Evolutionary conservation across 1,284 basidiomycete species (phyloP), one percentile per base, ranked within the genome.

Genomic region (Apiotrichum montevideense): DNA sequence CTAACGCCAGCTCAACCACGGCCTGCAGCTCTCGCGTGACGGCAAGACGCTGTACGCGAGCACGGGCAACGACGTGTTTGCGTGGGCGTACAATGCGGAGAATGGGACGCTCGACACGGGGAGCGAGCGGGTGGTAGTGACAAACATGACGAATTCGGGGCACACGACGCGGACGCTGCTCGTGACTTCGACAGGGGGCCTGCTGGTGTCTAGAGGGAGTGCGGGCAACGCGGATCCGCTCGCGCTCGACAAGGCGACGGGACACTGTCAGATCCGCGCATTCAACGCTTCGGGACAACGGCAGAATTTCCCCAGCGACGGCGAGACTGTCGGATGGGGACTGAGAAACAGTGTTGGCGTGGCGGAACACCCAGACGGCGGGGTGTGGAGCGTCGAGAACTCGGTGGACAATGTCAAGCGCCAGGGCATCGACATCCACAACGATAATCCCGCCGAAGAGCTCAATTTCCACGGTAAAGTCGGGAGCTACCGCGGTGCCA

Each of bases 311-410:
- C 33, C 52, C 1, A 35, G 40, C 5, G 40, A 34, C 7, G 58
- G 58, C 5, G 6, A 6, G 9, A 13, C 42, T 3, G 52, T 56
- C 9, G 58, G 49, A 2, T 60, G 55, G 58, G 58, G 58, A 0
- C 35, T 56, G 48, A 51, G 58, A n/a, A 56, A 60, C 58, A 40
- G 39, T n/a, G 58, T 56, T 7, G 58, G 55, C 6, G 4, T 60
- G 15, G 52, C 49, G n/a, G 55, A 60, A 47, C 55, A 60, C 21
- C 55, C 55, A 5, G 29, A 11, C 11, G 39, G 43, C 3, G 58
- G 55, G 4, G 13, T 60, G 6, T 60, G 52, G 52, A 44, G 44
- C 6, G 58, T 60, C 14, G 58, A 60, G 52, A 60, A 60, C 52
- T 47, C 44, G 13, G 58, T 54, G 14, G 58, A 59, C 52, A 46